phyloP scores from a whole-genome alignment of 495 filamentous ascomycete species.

The Tuber indicum region DNA sequence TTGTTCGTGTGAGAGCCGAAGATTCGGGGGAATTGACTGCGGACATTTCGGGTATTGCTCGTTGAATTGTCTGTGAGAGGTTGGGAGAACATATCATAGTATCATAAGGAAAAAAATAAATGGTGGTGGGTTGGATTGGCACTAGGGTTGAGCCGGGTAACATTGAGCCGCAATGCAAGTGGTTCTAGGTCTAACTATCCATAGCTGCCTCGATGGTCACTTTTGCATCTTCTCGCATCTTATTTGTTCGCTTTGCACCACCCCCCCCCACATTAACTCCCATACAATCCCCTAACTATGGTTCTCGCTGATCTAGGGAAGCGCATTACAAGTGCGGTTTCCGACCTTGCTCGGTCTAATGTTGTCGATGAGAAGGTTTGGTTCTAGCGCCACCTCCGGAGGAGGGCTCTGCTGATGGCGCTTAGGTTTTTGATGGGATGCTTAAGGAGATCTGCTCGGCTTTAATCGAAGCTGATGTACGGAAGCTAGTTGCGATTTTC shows the following conservation, averaged over 20 bases:
- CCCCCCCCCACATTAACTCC: constrained; percentile 27
- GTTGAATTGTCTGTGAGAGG: constrained; percentile 7
- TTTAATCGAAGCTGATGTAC: constrained; percentile 78
- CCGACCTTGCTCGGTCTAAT: constrained; percentile 80
- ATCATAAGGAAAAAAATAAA: background rate
- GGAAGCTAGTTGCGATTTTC: background rate
- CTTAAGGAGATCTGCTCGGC: constrained; percentile 93
- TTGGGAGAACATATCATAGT: constrained; percentile 1
- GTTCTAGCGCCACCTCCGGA: constrained; percentile 19
- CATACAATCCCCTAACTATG: constrained; percentile 51
- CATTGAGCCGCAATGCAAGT: constrained; percentile 17
- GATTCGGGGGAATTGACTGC: constrained; percentile 16
- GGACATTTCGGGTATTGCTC: constrained; percentile 19
- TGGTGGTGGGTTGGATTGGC: background rate
- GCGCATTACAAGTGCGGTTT: constrained; percentile 95
- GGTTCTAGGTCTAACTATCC: constrained; percentile 9
- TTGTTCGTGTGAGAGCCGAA: constrained; percentile 18
- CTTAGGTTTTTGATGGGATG: constrained; percentile 92
- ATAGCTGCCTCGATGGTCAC: constrained; percentile 22
- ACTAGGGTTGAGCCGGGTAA: constrained; percentile 18
- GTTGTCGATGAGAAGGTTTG: constrained; percentile 92
- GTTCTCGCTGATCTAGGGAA: constrained; percentile 97
- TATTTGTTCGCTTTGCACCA: constrained; percentile 12
- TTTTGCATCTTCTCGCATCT: constrained; percentile 11
- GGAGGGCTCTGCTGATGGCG: constrained; percentile 15